phyloP scores from a whole-genome alignment of 495 filamentous ascomycete genomes.

The Immersiella caudata region DNA sequence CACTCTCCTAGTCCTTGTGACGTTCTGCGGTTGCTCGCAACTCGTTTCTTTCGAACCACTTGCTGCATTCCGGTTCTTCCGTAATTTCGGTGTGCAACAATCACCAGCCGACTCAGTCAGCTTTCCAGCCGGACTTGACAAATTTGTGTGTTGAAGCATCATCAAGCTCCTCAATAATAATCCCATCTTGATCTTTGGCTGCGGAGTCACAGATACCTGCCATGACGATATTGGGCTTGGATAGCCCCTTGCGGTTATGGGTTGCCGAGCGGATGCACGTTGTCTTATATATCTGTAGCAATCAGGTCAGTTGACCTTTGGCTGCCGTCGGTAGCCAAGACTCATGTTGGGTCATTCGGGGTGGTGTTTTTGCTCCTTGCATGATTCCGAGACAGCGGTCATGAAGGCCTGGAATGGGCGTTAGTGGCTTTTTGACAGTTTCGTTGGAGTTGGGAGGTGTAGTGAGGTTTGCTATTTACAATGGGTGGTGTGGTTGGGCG shows the following conservation, averaged over 20 bases:
- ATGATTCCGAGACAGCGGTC: conserved; percentile 59
- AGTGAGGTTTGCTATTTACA: not conserved
- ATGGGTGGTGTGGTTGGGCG: not conserved
- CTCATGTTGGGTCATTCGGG: conserved; percentile 67
- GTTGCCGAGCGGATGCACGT: conserved; percentile 74
- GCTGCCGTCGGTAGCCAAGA: not conserved
- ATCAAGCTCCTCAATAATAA: conserved; percentile 27
- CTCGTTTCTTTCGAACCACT: no score
- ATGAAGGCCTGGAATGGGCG: conserved; percentile 56
- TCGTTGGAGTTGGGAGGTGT: not conserved
- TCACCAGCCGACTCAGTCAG: conserved; percentile 38
- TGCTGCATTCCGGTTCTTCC: no score
- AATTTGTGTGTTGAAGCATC: conserved; percentile 10
- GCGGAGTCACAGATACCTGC: conserved; percentile 68
- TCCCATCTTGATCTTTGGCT: conserved; percentile 55
- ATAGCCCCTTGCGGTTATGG: conserved; percentile 71
- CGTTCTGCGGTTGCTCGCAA: no score
- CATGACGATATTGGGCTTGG: conserved; percentile 65
- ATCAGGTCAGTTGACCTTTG: not conserved
- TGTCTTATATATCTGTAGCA: conserved; percentile 51
- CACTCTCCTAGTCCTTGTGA: not conserved
- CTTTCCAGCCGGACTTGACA: conserved; percentile 40
- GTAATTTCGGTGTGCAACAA: conserved; percentile 46
- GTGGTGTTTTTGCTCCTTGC: conserved; percentile 61
- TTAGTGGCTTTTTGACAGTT: not conserved